phyloP scores from a whole-genome alignment of 1,284 basidiomycete species.

The Ganoderma lingzhi region DNA sequence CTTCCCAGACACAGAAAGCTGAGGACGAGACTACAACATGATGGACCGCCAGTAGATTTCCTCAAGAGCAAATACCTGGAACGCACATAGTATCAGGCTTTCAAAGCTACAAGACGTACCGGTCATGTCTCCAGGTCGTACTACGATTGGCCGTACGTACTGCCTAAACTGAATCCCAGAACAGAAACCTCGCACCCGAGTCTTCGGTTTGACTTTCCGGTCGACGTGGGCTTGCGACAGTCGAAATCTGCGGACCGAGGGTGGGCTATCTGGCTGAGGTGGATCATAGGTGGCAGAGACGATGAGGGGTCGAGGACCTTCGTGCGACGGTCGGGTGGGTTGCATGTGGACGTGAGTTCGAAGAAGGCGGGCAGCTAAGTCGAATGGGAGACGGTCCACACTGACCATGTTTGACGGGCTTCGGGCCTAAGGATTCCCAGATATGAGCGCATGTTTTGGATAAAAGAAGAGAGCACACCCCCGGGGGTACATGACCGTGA shows the following conservation, averaged over 20 bases:
- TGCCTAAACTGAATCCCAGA: too few species aligned
- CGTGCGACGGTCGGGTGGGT: constrained; percentile 32
- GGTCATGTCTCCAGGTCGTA: too few species aligned
- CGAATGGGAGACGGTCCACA: constrained; percentile 20
- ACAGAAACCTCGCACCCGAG: too few species aligned
- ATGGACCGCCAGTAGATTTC: too few species aligned
- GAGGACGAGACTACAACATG: too few species aligned
- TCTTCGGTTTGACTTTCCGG: too few species aligned
- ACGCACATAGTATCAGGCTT: too few species aligned
- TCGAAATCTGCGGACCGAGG: constrained; percentile 21
- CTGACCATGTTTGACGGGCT: constrained; percentile 1
- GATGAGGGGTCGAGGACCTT: constrained; percentile 14
- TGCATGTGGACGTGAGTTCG: constrained; percentile 21
- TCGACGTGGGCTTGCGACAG: constrained; percentile 9
- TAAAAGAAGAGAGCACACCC: neutral
- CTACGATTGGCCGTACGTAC: too few species aligned
- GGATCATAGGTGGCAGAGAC: constrained; percentile 15
- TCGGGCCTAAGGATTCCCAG: neutral
- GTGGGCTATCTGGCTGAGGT: constrained; percentile 5
- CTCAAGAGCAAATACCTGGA: too few species aligned
- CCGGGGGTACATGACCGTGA: constrained; percentile 4
- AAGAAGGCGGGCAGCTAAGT: constrained; percentile 19
- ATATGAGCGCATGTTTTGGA: neutral
- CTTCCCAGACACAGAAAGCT: too few species aligned
- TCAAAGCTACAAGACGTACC: too few species aligned